Base-by-base conservation (phyloP, 495 filamentous ascomycete species). In the Neurospora hispaniola region DNA sequence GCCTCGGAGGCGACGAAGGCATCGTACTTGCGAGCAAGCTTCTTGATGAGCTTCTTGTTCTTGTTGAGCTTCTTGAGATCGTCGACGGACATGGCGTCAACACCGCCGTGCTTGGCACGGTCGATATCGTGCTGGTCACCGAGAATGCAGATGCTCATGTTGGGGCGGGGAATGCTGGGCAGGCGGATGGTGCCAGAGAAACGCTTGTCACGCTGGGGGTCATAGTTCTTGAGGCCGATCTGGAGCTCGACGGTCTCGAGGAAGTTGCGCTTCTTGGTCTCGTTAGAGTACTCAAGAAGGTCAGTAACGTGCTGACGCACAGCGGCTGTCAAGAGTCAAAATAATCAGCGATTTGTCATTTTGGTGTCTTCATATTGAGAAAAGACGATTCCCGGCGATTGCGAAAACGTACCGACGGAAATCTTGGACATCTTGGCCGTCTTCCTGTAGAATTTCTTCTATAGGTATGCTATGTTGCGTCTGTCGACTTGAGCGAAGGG, bases 31-130 rank as follows among this genome's bases (percentile, higher is more conserved):
- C 94, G 93, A 76, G 96, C 96, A 74, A 99, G 93, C 90, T 98
- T 99, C 92, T 99, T 99, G 91, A 99, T 98, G 79, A 99, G 90
- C 90, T 99, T 99, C 91, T 99, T 99, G 92, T 99, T 99, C 92
- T 98, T 99, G 90, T 99, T 99, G 76, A 99, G 92, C 91, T 99
- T 99, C 92, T 98, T 98, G 84, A 99, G 86, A 85, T 99, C 96
- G 79, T 99, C 96, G 75, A 92, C 85, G 81, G 92, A 96, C 94
- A 98, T 98, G 85, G 94, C 94, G 78, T 99, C 96, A 77, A 97
- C 88, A 80, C 93, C 93, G 79, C 93, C 92, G 87, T 99, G 96
- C 90, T 99, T 99, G 75, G 96, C 94, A 86, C 96, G 93, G 83
- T 99, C 96, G 81, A 99, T 97, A 90, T 99, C 96, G 88, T 98